phyloP scores from a whole-genome alignment of 2,329 filamentous ascomycete genomes.

The Pseudocercospora crystallina region DNA sequence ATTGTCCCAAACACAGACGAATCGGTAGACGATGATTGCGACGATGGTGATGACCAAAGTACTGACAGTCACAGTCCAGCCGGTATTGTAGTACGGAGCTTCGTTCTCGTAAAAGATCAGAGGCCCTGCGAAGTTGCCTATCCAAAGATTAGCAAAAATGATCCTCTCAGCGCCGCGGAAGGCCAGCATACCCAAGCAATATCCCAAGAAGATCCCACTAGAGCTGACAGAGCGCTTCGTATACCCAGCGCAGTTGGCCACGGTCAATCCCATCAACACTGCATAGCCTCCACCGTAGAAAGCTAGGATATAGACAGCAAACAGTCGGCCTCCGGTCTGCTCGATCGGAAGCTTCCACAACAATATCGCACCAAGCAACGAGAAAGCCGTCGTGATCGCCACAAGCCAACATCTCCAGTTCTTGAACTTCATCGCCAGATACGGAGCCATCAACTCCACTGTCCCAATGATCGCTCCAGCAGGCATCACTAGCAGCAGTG shows the following conservation, averaged over 20 bases:
- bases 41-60: conserved; percentile 36
- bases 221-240: conserved; percentile 52
- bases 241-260: conserved; percentile 55
- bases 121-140: conserved; percentile 48
- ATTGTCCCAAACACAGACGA: conserved; percentile 48
- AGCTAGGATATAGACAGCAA: conserved; percentile 52
- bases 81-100: conserved; percentile 42
- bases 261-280: conserved; percentile 51
- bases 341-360: conserved; percentile 46
- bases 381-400: conserved; percentile 42
- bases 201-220: conserved; percentile 53
- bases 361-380: conserved; percentile 44
- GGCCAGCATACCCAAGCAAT: conserved; percentile 46
- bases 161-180: not conserved
- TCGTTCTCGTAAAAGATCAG: conserved; percentile 44
- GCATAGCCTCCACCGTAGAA: conserved; percentile 50
- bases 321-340: conserved; percentile 47
- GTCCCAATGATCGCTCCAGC: conserved; percentile 41
- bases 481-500: conserved; percentile 45
- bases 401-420: conserved; percentile 42
- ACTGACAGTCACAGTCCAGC: conserved; percentile 40
- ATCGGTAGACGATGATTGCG: conserved; percentile 46
- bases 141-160: conserved; percentile 3
- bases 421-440: conserved; percentile 41
- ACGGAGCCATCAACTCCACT: conserved; percentile 42